These are phyloP conservation scores for Fusarium camptoceras DNA, from an alignment of 2,329 filamentous ascomycete genomes.

Conservation along the genomic window DNA sequence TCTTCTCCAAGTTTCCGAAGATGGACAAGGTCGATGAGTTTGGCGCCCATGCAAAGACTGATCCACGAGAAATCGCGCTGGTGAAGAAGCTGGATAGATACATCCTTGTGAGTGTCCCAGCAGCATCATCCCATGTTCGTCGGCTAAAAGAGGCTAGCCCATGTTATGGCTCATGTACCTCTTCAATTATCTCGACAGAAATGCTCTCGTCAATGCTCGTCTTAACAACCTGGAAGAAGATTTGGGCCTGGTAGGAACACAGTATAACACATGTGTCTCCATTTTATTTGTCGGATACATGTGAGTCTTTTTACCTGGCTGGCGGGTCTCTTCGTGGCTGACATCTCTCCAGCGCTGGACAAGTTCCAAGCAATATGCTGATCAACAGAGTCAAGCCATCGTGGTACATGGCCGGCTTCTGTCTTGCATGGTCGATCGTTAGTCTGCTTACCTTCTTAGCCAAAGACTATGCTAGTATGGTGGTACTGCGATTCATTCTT, in stretches of 20 bases:
- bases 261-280: constrained; percentile 52
- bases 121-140: no score
- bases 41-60: constrained; percentile 38
- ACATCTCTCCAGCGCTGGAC: constrained; percentile 17
- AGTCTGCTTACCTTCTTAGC: constrained; percentile 56
- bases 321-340: rapidly evolving
- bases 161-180: constrained; percentile 56
- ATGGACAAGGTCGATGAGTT: constrained; percentile 41
- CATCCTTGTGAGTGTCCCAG: constrained; percentile 22
- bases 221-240: constrained; percentile 66
- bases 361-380: constrained; percentile 56
- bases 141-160: constrained; percentile 28
- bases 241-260: constrained; percentile 56
- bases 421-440: constrained; percentile 57
- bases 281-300: constrained; percentile 54
- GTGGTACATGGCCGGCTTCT: constrained; percentile 54
- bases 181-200: constrained; percentile 59
- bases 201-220: constrained; percentile 67
- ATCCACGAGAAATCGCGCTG: constrained; percentile 35
- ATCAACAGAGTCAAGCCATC: constrained; percentile 57
- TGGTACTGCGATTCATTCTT: constrained; percentile 56
- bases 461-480: constrained; percentile 56
- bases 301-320: neutral
- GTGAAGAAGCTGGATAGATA: constrained; percentile 39
- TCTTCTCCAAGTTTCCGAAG: constrained; percentile 31